Base-by-base conservation (phyloP, 2,329 filamentous ascomycete genomes). In the Claviceps monticola region DNA sequence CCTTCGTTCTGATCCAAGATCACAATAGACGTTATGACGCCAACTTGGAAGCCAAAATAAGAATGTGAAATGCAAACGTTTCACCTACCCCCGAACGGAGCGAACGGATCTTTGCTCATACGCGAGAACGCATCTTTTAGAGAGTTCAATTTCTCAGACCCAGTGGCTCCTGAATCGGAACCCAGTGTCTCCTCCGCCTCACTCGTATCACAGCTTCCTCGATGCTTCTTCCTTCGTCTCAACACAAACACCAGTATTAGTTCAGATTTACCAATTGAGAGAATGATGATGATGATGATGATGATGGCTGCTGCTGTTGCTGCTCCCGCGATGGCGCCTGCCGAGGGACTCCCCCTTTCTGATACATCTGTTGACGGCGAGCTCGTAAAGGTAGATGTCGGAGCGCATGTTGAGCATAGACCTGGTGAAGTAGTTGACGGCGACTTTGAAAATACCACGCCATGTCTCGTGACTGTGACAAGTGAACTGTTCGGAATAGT, bases 81-180 rank as follows among this genome's bases (percentile, higher is more conserved):
- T 36, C 21, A 55, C 54, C 63, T 58, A 73, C 72, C 71, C 64
- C 71, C 70, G 61, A 73, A 73, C 11, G 68, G 65, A 1, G 68
- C 69, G 57, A 74, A 72, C 2, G 70, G 65, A 49, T 72, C 69
- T 44, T 44, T 34, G 5, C 44, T 26, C 23, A 36, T 21, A 41
- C 11, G 37, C 36, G 58, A 16, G 54, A 61, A 7, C 58, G 56
- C 1, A 59, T 53, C 37, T 61, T 60, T 48, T 61, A 54, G 21
- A 55, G 54, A 19, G 16, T 19, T 39, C 9, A 7, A 17, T 6
- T 51, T 54, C n/a, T 54, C 52, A 43, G n/a, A 53, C 7, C 44
- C 39, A 8, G 50, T 36, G 1, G 41, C 34, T 11, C 21, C 26
- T 9, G 38, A 34, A 14, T 42, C 44, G 17, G 36, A 38, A 2